These are phyloP conservation scores for Penstemon newberryi DNA, from an alignment of 257 asterid species.

Conservation along the genomic window DNA sequence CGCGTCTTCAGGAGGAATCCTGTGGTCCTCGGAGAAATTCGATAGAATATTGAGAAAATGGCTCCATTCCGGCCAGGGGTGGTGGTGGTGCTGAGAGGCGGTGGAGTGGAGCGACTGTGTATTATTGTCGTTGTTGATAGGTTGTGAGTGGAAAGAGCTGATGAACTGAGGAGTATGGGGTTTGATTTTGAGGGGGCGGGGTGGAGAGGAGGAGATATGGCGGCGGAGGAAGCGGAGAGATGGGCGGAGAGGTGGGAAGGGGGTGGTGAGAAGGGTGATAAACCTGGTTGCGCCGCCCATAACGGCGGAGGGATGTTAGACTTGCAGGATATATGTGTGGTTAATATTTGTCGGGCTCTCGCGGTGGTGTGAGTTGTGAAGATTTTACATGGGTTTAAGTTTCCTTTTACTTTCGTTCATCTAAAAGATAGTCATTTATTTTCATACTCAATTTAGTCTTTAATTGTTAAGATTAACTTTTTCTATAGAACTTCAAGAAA, in stretches of 20 bases:
- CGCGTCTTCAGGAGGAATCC: slow-evolving; percentile 60
- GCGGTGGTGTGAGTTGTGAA: too few relatives aligned
- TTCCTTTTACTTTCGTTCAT: too few relatives aligned
- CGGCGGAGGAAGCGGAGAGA: slow-evolving; percentile 47
- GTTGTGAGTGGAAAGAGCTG: slow-evolving; percentile 45
- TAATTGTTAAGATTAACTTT: too few relatives aligned
- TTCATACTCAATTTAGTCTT: too few relatives aligned
- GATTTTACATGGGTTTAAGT: too few relatives aligned
- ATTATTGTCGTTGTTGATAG: slow-evolving; percentile 28
- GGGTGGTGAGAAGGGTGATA: slow-evolving; percentile 54
- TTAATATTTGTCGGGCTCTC: too few relatives aligned
- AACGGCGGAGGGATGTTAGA: slow-evolving; percentile 24
- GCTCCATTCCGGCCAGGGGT: slow-evolving; percentile 92
- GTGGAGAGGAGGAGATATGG: slow-evolving; percentile 29
- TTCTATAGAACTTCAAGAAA: too few relatives aligned
- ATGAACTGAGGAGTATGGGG: slow-evolving; percentile 31
- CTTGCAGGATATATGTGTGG: too few relatives aligned
- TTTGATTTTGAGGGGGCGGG: slow-evolving; percentile 33
- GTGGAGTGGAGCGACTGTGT: slow-evolving; percentile 32
- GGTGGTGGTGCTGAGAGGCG: slow-evolving; percentile 30
- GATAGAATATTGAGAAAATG: slow-evolving; percentile 44
- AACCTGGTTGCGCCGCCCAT: slow-evolving; percentile 85
- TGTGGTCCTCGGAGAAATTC: slow-evolving; percentile 18
- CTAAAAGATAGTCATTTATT: too few relatives aligned
- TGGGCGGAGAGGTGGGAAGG: slow-evolving; percentile 64